Evolutionary conservation across 2,329 filamentous ascomycete genomes (phyloP), one percentile per base, ranked within the genome.

Genomic region (Penicillium frequentans): DNA sequence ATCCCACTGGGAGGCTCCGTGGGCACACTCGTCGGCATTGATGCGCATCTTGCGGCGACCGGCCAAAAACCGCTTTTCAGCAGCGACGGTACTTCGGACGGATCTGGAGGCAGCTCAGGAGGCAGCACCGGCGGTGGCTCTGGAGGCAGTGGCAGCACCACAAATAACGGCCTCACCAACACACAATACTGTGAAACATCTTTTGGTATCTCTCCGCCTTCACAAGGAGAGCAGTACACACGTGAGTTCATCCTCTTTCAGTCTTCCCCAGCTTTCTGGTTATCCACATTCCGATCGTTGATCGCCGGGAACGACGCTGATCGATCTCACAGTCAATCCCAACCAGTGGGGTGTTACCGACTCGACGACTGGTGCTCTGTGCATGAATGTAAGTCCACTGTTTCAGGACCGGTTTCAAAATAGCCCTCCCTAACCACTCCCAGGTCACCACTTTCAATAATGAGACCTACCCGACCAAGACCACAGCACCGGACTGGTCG

Each of bases 311-410:
- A 24, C 23, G 7, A n/a, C 26, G 29, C 14, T 37, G 29, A 51
- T 62, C 23, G 45, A 33, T 7, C 19, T 33, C 23, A 26, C 56
- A 84, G 82, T 83, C 54, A 84, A 84, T 64, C 82, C 82, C 47
- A 84, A 84, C 62, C 82, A 83, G 69, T 84, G 82, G 82, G 80
- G 79, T 54, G 76, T 79, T 65, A 62, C 72, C 23, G 63, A 70
- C 16, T 16, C 58, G 13, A 72, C 72, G 10, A 67, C 71, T 16
- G 80, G 80, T 37, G 67, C 62, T 19, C 66, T 84, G 26, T 84
- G 82, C 67, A 75, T 84, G 76, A 81, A 82, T 71, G 82, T 84
- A 73, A 70, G 82, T 46, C 21, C 31, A n/a, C 16, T 31, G 48
- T 50, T 39, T 50, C 33, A 29, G 21, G 7, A n/a, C 33, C 10